Base-by-base conservation (phyloP, 768 basidiomycete species). In the Cystobasidium ongulense region DNA sequence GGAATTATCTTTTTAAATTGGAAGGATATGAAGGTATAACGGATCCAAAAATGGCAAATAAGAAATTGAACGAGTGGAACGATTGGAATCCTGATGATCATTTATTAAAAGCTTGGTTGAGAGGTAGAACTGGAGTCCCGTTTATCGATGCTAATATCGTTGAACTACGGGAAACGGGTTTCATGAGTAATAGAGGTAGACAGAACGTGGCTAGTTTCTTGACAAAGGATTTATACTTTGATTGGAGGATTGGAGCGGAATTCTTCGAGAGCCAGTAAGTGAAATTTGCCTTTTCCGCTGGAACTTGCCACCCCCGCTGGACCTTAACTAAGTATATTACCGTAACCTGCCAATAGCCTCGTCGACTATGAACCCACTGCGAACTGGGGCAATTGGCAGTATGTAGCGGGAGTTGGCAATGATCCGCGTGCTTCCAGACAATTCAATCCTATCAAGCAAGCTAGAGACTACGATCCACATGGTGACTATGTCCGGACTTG, bases 221-320 rank as follows among this genome's bases (percentile, higher is more conserved):
- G 33, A 81, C 82, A 0, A 83, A 82, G 67, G 82, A 84, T 63
- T 76, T 83, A 63, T 72, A 75, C 36, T 79, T 81, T 18, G 84
- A 84, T 75, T 84, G 84, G 84, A 76, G 84, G 2, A 76, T 83
- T 18, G 84, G 83, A 1, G 84, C 83, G n/a, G 84, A 84, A 74
- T 82, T 81, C 77, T 84, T 84, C 75, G 84, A 84, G 75, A 79
- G 78, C 63, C 80, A 82, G 65, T 67, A 25, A 67, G 65, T 67
- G 13, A 15, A 27, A 5, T 46, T 53, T 5, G 15, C 27, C 13
- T 50, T 18, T 50, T 8, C n/a, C n/a, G 7, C n/a, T 7, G 8
- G n/a, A 54, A 38, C 17, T 36, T 43, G 64, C 17, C 31, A 35
- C 27, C 29, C 15, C n/a, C n/a, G n/a, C n/a, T n/a, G n/a, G n/a